These are phyloP conservation scores for Fusarium beomiforme DNA, from an alignment of 2,329 filamentous ascomycete genomes.

Conservation along the genomic window DNA sequence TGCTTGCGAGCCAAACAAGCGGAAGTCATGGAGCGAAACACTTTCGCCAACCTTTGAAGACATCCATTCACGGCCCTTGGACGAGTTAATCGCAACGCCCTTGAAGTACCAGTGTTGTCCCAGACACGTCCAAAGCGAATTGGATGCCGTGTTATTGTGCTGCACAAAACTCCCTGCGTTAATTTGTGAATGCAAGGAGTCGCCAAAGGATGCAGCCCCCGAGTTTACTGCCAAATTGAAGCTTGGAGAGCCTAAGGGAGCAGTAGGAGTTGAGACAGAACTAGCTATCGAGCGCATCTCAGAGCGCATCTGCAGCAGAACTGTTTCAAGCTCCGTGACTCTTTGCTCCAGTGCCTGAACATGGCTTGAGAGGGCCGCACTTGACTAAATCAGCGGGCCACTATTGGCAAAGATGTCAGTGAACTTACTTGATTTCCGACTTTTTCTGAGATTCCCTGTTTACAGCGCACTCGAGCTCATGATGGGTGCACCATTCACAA, in stretches of 20 bases:
- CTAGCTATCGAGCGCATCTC: neutral
- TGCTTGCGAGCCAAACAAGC: neutral
- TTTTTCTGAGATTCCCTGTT: neutral
- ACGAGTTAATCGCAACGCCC: neutral
- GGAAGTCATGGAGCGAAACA: rapidly evolving
- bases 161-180: rapidly evolving
- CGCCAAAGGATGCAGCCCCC: neutral
- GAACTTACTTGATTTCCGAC: neutral
- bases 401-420: no score
- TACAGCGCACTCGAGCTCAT: neutral
- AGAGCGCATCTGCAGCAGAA: neutral
- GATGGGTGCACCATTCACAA: neutral
- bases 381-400: no score
- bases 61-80: neutral
- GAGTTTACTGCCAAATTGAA: neutral
- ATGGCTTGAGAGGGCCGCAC: neutral
- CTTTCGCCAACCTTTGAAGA: neutral
- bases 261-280: neutral
- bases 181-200: rapidly evolving
- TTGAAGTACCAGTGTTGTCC: conserved; percentile 5
- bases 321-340: neutral
- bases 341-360: neutral
- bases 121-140: neutral
- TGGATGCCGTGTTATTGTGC: neutral
- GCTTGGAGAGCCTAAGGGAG: neutral